Evolutionary conservation across 106 monocot species (phyloP).

Genomic region (Dendrobium officinale): DNA sequence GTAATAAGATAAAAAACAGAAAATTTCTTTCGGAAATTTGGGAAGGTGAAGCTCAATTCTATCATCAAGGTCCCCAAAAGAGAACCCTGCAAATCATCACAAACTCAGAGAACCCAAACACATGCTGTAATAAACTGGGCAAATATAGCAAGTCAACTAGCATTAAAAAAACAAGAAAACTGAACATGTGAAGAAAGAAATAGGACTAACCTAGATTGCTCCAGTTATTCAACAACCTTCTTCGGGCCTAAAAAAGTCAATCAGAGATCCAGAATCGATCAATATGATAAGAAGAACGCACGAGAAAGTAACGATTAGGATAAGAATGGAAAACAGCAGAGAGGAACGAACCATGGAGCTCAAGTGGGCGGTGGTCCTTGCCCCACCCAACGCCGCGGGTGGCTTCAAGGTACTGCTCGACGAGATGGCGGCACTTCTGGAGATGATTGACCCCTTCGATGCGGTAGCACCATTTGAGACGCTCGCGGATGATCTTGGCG

Average conservation of each 20-base stretch:
- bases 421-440: slow-evolving; percentile 89
- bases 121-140: background rate
- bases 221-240: slow-evolving; percentile 6
- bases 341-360: slow-evolving; percentile 54
- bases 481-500: slow-evolving; percentile 87
- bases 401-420: slow-evolving; percentile 78
- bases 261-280: background rate
- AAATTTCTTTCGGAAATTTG: background rate
- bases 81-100: background rate
- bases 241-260: slow-evolving; percentile 2
- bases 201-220: background rate
- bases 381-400: slow-evolving; percentile 92
- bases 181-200: background rate
- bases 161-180: background rate
- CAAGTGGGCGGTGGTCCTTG: slow-evolving; percentile 69
- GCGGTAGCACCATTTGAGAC: slow-evolving; percentile 87
- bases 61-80: slow-evolving; percentile 1
- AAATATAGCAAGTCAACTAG: background rate
- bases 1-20: background rate
- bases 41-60: background rate
- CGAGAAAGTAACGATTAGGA: background rate
- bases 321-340: background rate
- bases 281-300: background rate
- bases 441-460: slow-evolving; percentile 87
- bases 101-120: background rate